Percentiles rank a stretch among this genome's conserved stretches.
These are phyloP conservation scores for Colletotrichum tropicale DNA, from an alignment of 2,329 filamentous ascomycete species.

Conservation along the genomic window DNA sequence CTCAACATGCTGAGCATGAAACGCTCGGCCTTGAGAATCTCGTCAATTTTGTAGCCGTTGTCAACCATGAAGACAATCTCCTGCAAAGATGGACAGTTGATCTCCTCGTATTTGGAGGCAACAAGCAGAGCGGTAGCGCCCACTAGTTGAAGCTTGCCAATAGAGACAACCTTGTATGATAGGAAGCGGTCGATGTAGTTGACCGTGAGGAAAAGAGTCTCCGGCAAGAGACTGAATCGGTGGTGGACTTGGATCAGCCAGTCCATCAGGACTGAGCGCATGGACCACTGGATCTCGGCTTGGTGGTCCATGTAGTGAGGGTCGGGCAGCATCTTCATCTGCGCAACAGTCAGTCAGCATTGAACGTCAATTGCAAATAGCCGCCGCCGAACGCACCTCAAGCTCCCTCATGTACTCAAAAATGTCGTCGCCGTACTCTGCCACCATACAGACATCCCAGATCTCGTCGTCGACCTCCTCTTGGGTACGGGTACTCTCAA, in stretches of 20 bases:
- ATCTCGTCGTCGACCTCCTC: slow-evolving; percentile 88
- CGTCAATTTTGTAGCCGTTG: slow-evolving; percentile 83
- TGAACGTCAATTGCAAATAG: neutral
- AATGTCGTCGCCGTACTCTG: slow-evolving; percentile 95
- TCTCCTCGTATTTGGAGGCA: slow-evolving; percentile 98
- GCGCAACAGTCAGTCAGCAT: slow-evolving; percentile 27
- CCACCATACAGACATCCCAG: slow-evolving; percentile 97
- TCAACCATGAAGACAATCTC: slow-evolving; percentile 99
- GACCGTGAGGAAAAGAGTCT: slow-evolving; percentile 92
- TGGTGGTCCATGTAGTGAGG: slow-evolving; percentile 97
- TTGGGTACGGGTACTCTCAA: slow-evolving; percentile 67
- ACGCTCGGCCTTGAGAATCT: slow-evolving; percentile 95
- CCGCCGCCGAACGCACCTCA: slow-evolving; percentile 65
- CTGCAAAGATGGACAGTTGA: slow-evolving; percentile 92
- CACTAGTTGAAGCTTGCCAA: slow-evolving; percentile 93
- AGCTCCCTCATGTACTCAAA: slow-evolving; percentile 89
- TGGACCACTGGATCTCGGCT: slow-evolving; percentile 98
- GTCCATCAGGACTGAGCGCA: slow-evolving; percentile 96
- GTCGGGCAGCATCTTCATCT: slow-evolving; percentile 84
- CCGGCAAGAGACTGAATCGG: slow-evolving; percentile 87
- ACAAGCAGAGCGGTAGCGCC: slow-evolving; percentile 95
- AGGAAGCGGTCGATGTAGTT: slow-evolving; percentile 99
- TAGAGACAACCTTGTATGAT: slow-evolving; percentile 90
- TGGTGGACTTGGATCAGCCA: slow-evolving; percentile 97
- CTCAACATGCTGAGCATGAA: slow-evolving; percentile 98